A percentile compares a stretch with the other conserved stretches of the same genome.
phyloP scores from a whole-genome alignment of 306 rosid genomes.

The Trifolium dubium region DNA sequence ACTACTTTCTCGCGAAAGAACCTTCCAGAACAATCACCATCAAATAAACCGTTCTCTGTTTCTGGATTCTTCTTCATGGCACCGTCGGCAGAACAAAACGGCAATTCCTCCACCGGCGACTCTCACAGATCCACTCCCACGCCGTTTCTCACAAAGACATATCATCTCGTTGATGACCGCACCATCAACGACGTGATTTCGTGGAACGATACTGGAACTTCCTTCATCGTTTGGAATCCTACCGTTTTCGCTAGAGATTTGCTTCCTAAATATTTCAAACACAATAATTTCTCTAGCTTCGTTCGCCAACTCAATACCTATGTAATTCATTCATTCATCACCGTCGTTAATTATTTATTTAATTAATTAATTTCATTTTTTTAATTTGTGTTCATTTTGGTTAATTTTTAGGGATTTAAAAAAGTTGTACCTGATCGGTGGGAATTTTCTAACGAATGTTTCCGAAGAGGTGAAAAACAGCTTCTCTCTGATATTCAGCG shows the following conservation, averaged over 20 bases:
- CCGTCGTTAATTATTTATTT: background rate
- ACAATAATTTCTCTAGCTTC: conserved; percentile 92
- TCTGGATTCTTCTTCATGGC: conserved; percentile 47
- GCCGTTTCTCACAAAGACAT: conserved; percentile 81
- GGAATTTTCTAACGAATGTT: conserved; percentile 84
- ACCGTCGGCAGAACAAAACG: conserved; percentile 51
- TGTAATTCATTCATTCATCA: conserved; percentile 46
- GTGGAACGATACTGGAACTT: conserved; percentile 87
- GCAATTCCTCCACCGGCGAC: conserved; percentile 40
- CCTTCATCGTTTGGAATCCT: conserved; percentile 89
- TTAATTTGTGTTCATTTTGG: background rate
- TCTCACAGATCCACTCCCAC: conserved; percentile 65
- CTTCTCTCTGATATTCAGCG: conserved; percentile 84
- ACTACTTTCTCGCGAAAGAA: conserved; percentile 49
- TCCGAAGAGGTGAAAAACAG: conserved; percentile 66
- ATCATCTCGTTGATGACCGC: conserved; percentile 73
- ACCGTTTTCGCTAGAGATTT: conserved; percentile 84
- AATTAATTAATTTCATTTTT: too few species aligned
- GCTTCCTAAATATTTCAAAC: conserved; percentile 87
- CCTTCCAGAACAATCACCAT: conserved; percentile 66
- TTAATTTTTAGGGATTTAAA: conserved; percentile 66
- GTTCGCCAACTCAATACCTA: conserved; percentile 95
- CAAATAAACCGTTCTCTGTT: background rate
- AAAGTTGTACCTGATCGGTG: conserved; percentile 88
- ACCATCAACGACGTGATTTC: conserved; percentile 74